These are phyloP conservation scores for Talaromyces wortmannii DNA, from an alignment of 495 filamentous ascomycete genomes.

Conservation along the genomic window DNA sequence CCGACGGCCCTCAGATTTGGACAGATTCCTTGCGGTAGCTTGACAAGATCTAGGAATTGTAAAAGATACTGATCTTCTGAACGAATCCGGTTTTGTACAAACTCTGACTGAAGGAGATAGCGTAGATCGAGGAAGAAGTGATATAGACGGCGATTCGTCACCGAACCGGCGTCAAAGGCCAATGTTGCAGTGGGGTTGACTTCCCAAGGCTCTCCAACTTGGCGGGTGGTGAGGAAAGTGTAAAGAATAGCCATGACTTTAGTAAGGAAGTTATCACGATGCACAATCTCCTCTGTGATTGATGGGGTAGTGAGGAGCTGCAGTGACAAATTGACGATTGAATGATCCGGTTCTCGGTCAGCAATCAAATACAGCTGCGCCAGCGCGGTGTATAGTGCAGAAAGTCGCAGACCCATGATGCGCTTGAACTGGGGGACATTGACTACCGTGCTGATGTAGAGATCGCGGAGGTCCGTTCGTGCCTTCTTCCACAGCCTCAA, in stretches of 20 bases:
- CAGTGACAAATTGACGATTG: conserved; percentile 92
- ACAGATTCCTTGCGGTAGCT: conserved; percentile 92
- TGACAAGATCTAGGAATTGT: conserved; percentile 93
- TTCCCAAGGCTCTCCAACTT: conserved; percentile 88
- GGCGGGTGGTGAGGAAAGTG: conserved; percentile 90
- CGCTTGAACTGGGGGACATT: conserved; percentile 94
- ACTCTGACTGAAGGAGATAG: conserved; percentile 78
- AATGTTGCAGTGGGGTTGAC: conserved; percentile 77
- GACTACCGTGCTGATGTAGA: conserved; percentile 95
- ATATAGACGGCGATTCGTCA: conserved; percentile 90
- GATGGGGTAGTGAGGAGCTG: conserved; percentile 96
- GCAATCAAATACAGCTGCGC: conserved; percentile 95
- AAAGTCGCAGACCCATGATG: conserved; percentile 86
- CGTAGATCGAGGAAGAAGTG: conserved; percentile 93
- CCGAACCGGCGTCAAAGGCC: conserved; percentile 85
- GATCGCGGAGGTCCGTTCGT: conserved; percentile 79
- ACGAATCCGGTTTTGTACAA: conserved; percentile 77
- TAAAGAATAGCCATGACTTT: conserved; percentile 94
- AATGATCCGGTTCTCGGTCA: conserved; percentile 94
- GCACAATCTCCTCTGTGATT: conserved; percentile 89
- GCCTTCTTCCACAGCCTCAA: conserved; percentile 94
- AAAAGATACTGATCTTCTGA: conserved; percentile 78
- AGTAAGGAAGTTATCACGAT: conserved; percentile 92
- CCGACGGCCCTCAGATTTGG: conserved; percentile 87
- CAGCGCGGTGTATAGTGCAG: conserved; percentile 86